phyloP scores from a whole-genome alignment of 1,284 basidiomycete genomes.

The Chondrostereum purpureum region DNA sequence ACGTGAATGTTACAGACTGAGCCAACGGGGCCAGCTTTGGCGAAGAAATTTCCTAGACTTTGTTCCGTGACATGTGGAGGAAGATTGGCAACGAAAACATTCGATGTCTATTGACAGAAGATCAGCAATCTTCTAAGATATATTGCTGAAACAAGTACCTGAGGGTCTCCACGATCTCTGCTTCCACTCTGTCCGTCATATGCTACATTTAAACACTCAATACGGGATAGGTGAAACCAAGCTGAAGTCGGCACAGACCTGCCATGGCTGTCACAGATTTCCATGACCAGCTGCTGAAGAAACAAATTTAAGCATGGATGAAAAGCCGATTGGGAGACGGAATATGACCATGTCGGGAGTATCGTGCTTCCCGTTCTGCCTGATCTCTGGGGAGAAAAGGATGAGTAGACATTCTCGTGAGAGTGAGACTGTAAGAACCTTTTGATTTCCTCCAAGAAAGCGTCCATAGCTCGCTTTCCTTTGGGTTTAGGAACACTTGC shows the following conservation, averaged over 20 bases:
- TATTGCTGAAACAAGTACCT: slow-evolving; percentile 35
- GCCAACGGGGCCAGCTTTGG: slow-evolving; percentile 62
- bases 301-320: slow-evolving; percentile 4
- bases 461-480: slow-evolving; percentile 90
- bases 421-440: slow-evolving; percentile 37
- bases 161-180: slow-evolving; percentile 79
- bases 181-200: slow-evolving; percentile 86
- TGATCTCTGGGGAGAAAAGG: slow-evolving; percentile 62
- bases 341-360: slow-evolving; percentile 61
- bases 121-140: slow-evolving; percentile 8
- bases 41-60: slow-evolving; percentile 81
- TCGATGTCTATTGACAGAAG: slow-evolving; percentile 64
- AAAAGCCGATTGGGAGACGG: slow-evolving; percentile 2
- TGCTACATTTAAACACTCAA: slow-evolving; percentile 39
- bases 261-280: slow-evolving; percentile 83
- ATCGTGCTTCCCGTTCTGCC: slow-evolving; percentile 79
- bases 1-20: slow-evolving; percentile 40
- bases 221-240: no score
- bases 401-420: neutral
- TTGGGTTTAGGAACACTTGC: slow-evolving; percentile 55
- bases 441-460: slow-evolving; percentile 91
- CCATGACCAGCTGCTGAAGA: slow-evolving; percentile 32
- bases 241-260: slow-evolving; percentile 36
- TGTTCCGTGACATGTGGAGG: slow-evolving; percentile 82
- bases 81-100: slow-evolving; percentile 89